Evolutionary conservation across 257 asterid species (phyloP), one percentile per base, ranked within the genome.

Genomic region (Pogostemon cablin): DNA sequence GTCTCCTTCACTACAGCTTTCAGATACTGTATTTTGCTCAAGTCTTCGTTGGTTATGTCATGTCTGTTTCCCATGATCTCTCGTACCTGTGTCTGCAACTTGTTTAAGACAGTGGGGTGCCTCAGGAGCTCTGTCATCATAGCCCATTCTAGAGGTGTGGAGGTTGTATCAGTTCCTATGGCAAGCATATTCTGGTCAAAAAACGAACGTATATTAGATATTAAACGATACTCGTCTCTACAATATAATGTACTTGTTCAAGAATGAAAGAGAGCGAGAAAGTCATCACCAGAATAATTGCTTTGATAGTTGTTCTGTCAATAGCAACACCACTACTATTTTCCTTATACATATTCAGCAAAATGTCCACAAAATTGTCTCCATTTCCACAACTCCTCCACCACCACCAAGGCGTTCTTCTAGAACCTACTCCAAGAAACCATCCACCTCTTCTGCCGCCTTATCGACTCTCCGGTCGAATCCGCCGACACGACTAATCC

Each of bases 141-240:
- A 4, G 77, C 65, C 92, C 90, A 88, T 65, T 81, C 86, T 3
- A 83, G 46, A 3, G 77, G 50, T 1, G 79, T 47, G 0, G 71
- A 44, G 3, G 86, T 72, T 7, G 96, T 83, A 49, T 83, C 87
- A 0, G 88, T 88, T 43, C 95, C 92, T 0, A 76, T 88, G 0
- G 70, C 47, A 35, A 84, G 54, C n/a, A 73, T 25, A 6, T 86
- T 90, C 90, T 84, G 65, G 8, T 5, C 1, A 1, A 20, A 47
- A 47, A n/a, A n/a, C n/a, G n/a, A 52, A 20, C 25, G 25, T 20
- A 20, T 0, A 20, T 20, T 20, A 20, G 1, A 20, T 20, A 20
- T 20, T 20, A 20, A 20, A 20, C 25, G 25, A 20, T 20, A 20
- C 1, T 20, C 0, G 1, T 20, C 25, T 20, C 25, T 20, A 20